A percentile compares a stretch with the other conserved stretches of the same genome.
Evolutionary conservation across 2,329 filamentous ascomycete species (phyloP).

Genomic region (Fusarium devonianum): DNA sequence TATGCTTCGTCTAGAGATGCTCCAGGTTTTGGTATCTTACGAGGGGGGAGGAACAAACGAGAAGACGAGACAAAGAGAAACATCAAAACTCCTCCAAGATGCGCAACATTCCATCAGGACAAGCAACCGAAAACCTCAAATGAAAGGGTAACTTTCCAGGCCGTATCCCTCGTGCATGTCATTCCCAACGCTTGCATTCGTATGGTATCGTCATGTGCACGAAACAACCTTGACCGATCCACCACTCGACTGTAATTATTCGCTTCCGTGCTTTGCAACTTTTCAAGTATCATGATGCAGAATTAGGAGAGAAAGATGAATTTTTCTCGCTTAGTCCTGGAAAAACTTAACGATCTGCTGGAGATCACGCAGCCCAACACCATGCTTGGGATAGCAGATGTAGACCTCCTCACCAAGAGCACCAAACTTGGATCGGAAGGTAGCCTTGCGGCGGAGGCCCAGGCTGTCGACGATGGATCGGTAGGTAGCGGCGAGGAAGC

Average conservation of each 20-base stretch:
- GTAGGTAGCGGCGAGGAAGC: conserved; percentile 84
- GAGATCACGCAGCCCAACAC: conserved; percentile 81
- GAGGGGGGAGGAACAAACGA: conserved; percentile 27
- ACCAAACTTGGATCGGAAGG: conserved; percentile 91
- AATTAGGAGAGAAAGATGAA: background rate
- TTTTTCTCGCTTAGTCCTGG: conserved; percentile 64
- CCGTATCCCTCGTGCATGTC: conserved; percentile 19
- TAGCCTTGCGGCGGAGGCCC: conserved; percentile 81
- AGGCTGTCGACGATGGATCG: conserved; percentile 82
- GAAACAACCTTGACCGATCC: no score
- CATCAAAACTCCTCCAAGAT: conserved; percentile 8
- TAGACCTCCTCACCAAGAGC: conserved; percentile 84
- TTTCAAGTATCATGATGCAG: conserved; percentile 1
- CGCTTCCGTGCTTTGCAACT: background rate
- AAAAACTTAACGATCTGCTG: conserved; percentile 92
- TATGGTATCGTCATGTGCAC: no score
- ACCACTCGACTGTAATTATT: conserved; percentile 8
- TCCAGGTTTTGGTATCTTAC: conserved; percentile 35
- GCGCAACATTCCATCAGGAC: no score
- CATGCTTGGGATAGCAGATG: conserved; percentile 88
- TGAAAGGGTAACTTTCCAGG: conserved; percentile 11
- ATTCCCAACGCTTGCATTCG: no score
- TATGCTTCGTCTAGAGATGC: conserved; percentile 31
- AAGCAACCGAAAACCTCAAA: conserved; percentile 7
- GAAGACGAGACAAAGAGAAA: conserved; percentile 12